These are phyloP conservation scores for Acorus gramineus DNA, from an alignment of 106 monocot species.

Conservation along the genomic window DNA sequence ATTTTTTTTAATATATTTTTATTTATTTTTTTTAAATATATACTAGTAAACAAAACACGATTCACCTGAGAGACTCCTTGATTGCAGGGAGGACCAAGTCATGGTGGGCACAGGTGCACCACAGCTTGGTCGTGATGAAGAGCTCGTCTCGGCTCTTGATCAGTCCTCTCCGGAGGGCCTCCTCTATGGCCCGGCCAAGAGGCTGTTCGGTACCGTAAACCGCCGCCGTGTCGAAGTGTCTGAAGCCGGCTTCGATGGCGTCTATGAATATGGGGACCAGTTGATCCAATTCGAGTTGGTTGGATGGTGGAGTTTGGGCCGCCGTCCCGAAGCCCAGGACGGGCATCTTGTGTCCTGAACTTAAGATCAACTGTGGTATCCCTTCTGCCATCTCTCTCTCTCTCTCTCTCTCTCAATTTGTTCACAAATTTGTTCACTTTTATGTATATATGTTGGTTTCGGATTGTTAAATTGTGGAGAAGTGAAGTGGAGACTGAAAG, in stretches of 20 bases:
- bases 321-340: conserved; percentile 18
- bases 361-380: not conserved
- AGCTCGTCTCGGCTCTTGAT: conserved; percentile 7
- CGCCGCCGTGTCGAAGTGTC: conserved; percentile 21
- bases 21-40: not conserved
- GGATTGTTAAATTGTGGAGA: too few species aligned
- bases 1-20: not conserved
- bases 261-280: not conserved
- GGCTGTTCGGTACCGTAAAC: conserved; percentile 5
- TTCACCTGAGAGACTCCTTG: conserved; percentile 1
- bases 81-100: conserved; percentile 7
- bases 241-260: conserved; percentile 14
- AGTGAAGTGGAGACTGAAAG: too few species aligned
- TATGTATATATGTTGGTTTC: too few species aligned
- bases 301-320: not conserved
- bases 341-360: not conserved
- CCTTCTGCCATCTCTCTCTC: too few species aligned
- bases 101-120: conserved; percentile 1
- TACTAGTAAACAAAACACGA: too few species aligned
- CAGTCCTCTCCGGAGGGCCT: conserved; percentile 3
- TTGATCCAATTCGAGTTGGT: not conserved
- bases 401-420: too few species aligned
- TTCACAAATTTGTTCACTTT: too few species aligned
- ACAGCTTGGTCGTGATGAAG: conserved; percentile 23
- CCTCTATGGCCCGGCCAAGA: conserved; percentile 11